Evolutionary conservation across 1,284 basidiomycete species (phyloP), one percentile per base, ranked within the genome.

Genomic region (Filobasidium uniguttulatum): DNA sequence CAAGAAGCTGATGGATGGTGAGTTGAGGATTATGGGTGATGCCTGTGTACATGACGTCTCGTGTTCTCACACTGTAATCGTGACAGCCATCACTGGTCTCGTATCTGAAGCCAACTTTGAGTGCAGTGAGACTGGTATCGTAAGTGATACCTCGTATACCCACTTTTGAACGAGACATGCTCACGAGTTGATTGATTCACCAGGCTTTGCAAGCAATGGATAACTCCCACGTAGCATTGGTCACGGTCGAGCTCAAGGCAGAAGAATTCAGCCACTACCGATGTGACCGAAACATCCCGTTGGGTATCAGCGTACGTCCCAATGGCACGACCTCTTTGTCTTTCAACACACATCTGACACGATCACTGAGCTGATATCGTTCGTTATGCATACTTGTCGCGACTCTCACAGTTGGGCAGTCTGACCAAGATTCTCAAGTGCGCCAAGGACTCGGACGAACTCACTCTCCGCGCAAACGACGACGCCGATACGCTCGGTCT

Each of bases 101-200:
- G 90, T 98, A 47, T 83, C 88, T 10, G 94, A 98, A 67, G 93
- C 89, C 67, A 98, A 98, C 72, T 96, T 97, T 65, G 87, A 96
- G 65, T 97, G 91, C 71, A 88, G 81, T 56, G 93, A 99, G 58
- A 90, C 94, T 62, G 94, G 88, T 35, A 83, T 99, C 57, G 83
- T 85, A 62, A 60, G 83, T 78, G 17, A 37, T 17, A n/a, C 35
- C 35, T 19, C 35, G 22, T n/a, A 26, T 15, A 44, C 20, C 41
- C 45, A 29, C 33, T n/a, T n/a, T n/a, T n/a, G n/a, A n/a, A n/a
- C n/a, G n/a, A n/a, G n/a, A n/a, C n/a, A n/a, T n/a, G n/a, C n/a
- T 20, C 6, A 37, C 38, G n/a, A 33, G 9, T 3, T 35, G 14
- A 25, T 20, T 17, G 22, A 8, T 3, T 7, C 19, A 20, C 25